Evolutionary conservation across 2,329 filamentous ascomycete species (phyloP), one percentile per base, ranked within the genome.

Genomic region (Leptographium flavum): DNA sequence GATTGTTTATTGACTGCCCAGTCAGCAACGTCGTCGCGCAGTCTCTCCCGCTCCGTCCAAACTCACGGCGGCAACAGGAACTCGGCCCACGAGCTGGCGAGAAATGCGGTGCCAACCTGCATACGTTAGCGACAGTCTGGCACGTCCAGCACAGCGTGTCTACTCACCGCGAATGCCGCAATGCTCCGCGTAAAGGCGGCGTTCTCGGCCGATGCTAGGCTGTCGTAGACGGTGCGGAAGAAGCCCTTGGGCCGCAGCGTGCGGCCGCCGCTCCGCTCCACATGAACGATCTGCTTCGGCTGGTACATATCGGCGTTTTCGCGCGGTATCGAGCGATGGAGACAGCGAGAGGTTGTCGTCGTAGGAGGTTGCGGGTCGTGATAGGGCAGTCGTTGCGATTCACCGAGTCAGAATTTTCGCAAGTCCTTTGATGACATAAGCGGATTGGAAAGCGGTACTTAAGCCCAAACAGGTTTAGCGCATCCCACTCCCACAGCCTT

Each of bases 161-260:
- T 14, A 19, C 72, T 56, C 64, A 78, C 74, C 40, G 71, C 72
- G 57, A 79, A 80, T 49, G 76, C 62, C 40, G 72, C 61, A 51
- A 82, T 60, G 55, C 76, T 81, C 55, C 72, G 69, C 49, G 81
- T 75, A 46, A 81, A 70, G 48, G 73, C 69, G 31, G 74, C 68
- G 59, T 83, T 81, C 58, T 82, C 78, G 30, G 76, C 62, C 43
- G 71, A 69, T 39, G 74, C 79, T 55, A 81, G 55, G 49, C 73
- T 64, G 45, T 71, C 67, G 62, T 80, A 81, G 47, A 70, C 63
- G 44, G 63, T 64, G 52, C 64, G 63, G 53, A 79, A 54, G 57
- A 72, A 67, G 52, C 76, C 69, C 55, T 68, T 70, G 45, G 65
- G 58, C 50, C 64, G 62, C 49, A 65, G 61, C 41, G 66, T 59